phyloP scores from a whole-genome alignment of 139 green algal genomes.

The Tetraselmis striata region DNA sequence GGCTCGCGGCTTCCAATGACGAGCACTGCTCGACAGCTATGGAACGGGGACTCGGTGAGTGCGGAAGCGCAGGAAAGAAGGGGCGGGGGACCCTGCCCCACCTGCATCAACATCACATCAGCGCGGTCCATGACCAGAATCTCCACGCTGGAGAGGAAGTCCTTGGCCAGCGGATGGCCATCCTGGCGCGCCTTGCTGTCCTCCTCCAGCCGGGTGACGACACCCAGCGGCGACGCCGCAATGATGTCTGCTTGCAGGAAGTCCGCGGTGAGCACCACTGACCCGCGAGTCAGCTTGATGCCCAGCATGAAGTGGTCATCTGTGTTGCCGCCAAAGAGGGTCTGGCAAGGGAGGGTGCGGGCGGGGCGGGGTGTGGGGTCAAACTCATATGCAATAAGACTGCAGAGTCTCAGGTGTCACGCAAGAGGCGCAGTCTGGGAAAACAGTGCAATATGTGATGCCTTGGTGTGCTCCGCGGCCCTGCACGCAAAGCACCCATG shows the following conservation, averaged over 20 bases:
- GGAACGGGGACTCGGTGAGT: no score
- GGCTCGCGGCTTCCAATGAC: no score
- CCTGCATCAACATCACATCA: conserved; percentile 93
- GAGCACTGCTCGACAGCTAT: no score
- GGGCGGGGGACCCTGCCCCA: no score
- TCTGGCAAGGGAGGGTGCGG: conserved; percentile 1
- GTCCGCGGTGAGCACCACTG: conserved; percentile 74
- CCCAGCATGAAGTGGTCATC: conserved; percentile 94
- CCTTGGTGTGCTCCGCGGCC: conserved; percentile 79
- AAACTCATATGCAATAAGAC: no score
- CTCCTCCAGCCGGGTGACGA: conserved; percentile 72
- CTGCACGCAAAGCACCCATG: no score
- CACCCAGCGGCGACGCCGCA: conserved; percentile 80
- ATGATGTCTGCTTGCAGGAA: conserved; percentile 88
- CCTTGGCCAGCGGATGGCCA: conserved; percentile 26
- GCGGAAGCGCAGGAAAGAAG: no score
- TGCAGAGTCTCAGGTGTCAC: no score
- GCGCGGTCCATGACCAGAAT: conserved; percentile 73
- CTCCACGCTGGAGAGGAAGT: conserved; percentile 92
- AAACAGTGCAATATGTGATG: no score
- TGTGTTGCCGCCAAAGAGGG: conserved; percentile 81
- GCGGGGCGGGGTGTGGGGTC: no score
- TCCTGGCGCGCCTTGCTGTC: conserved; percentile 9
- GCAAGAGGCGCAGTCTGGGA: no score
- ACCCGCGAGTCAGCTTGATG: conserved; percentile 81